Evolutionary conservation across 306 rosid genomes (phyloP).

Genomic region (Rosa persica): DNA sequence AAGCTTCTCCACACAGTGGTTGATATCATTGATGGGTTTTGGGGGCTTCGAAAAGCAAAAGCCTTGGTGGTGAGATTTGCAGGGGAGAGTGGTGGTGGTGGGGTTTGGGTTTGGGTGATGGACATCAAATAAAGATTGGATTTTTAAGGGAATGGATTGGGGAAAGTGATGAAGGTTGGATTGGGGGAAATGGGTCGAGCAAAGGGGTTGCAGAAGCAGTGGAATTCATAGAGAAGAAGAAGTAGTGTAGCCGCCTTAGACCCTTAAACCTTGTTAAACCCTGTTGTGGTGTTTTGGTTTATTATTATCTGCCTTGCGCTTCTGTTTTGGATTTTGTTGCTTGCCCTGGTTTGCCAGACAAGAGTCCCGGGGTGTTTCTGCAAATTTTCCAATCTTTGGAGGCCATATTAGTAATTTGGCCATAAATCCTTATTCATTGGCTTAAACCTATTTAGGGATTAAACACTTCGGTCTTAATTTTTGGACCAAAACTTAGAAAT

Average conservation of each 20-base stretch:
- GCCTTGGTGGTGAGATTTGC: constrained; percentile 24
- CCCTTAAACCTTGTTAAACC: constrained; percentile 40
- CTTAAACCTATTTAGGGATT: too few species aligned
- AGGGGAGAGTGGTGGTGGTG: constrained; percentile 11
- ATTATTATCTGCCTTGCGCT: not conserved
- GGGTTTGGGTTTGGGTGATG: constrained; percentile 31
- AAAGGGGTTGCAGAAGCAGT: constrained; percentile 12
- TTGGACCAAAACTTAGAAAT: not conserved
- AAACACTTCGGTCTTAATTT: not conserved
- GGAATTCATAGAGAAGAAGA: constrained; percentile 29
- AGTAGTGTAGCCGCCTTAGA: constrained; percentile 40
- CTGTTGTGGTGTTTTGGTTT: not conserved
- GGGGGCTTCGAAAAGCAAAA: constrained; percentile 14
- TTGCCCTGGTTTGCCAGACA: not conserved
- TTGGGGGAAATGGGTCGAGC: not conserved
- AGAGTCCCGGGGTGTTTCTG: not conserved
- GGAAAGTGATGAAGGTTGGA: not conserved
- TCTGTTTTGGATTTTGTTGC: not conserved
- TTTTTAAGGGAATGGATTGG: not conserved
- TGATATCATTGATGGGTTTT: constrained; percentile 38
- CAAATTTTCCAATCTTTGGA: not conserved
- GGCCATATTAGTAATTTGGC: not conserved
- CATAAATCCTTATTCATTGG: too few species aligned
- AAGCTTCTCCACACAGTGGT: constrained; percentile 66
- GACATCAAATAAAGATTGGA: constrained; percentile 47